Base-by-base conservation (phyloP, 2,329 filamentous ascomycete species). In the Arthroderma uncinatum region DNA sequence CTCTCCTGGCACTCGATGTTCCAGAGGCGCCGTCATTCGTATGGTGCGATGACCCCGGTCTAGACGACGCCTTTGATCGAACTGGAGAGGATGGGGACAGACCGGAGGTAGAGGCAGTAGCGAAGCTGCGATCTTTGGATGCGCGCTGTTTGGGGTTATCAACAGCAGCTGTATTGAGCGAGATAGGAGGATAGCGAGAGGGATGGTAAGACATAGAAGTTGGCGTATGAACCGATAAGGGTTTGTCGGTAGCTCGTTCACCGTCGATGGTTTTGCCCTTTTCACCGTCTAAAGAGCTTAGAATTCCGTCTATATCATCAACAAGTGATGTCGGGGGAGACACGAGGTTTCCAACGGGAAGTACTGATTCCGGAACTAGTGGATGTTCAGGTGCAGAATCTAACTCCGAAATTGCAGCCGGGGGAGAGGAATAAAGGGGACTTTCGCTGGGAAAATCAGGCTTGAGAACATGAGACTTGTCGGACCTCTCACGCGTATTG, bases 11-110 rank as follows among this genome's bases (percentile, higher is more conserved):
- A 23, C 21, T 34, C 4, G 42, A 39, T 28, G 28, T 14, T 2
- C 53, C 53, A 4, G 60, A 55, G 74, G 75, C 57, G 65, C 81
- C 47, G 76, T 80, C 60, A 73, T 76, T 53, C 79, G 78, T 53
- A 80, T 82, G 62, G 57, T 67, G 78, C 61, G 67, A 79, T 59
- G 70, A 70, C 28, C 64, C 59, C 57, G 65, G 66, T 5, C 69
- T 64, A n/a, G 68, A 71, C 14, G 59, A 37, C 58, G 70, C 70
- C 60, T 72, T 72, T 23, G 65, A 63, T 59, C 23, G 19, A n/a
- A 53, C 19, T 42, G 54, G 54, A 40, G 63, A 53, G 6, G 60
- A 59, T 3, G 61, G 59, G n/a, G 56, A 53, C 8, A 55, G 54
- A 7, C 59, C 53, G 25, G 57, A 56, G 9, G 52, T 56, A 21